Base-by-base conservation (phyloP, 2,329 filamentous ascomycete species). In the Beauveria australis region DNA sequence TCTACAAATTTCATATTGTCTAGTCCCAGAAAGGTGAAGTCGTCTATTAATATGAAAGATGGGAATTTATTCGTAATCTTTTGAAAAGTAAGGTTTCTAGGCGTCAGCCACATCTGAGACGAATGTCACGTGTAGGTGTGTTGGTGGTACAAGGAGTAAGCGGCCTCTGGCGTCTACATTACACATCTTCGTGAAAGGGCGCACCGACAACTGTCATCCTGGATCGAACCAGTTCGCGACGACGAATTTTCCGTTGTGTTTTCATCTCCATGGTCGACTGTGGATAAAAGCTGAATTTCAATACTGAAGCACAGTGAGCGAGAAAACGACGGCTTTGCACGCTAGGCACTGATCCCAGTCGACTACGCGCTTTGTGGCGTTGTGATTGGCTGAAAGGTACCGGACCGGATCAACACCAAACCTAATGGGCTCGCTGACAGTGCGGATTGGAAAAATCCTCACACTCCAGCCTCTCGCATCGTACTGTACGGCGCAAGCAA, bases 371-470 rank as follows among this genome's bases (percentile, higher is more conserved):
- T 26, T 56, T 40, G 28, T 18, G 14, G 28, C 19, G 24, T 16
- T 68, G 53, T 73, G 66, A 74, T 63, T 72, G 69, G 70, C 14
- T 63, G 62, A 62, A 59, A 59, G 57, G 53, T 61, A 61, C 68
- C 72, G 69, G 70, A 72, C 67, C 70, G 70, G 70, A 73, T 73
- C 71, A 74, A 74, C 71, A 69, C 72, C 72, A 73, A 73, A 74
- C 72, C 72, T 72, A 68, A 71, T 67, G 57, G 53, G 63, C 66
- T 66, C 66, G 67, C 67, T 69, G 63, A 75, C 73, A 75, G 73
- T 75, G 73, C 73, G 73, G 73, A 75, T 75, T 74, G 70, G 69
- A 73, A 75, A 73, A 74, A 68, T 71, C 67, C 67, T 73, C 66
- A 74, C 73, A 74, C 71, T 68, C 72, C 71, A 70, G 68, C 71